Percentiles rank a stretch among this genome's conserved stretches.
Evolutionary conservation across 306 rosid genomes (phyloP).

Genomic region (Potentilla sterilis): DNA sequence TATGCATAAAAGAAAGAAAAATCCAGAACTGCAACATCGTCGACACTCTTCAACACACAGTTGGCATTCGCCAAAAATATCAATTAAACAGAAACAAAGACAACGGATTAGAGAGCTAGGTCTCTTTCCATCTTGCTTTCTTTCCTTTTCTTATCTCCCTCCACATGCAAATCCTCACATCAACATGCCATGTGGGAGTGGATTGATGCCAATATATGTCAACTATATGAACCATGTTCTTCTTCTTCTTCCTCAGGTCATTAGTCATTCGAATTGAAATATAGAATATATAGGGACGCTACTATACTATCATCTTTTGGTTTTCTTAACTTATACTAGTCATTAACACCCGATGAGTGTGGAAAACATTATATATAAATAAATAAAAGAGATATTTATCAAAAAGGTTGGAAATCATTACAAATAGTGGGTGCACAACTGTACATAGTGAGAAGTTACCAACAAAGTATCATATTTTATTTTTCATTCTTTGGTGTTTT

Average conservation of each 20-base stretch:
- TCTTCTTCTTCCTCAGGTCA: not conserved
- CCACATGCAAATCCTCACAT: conserved; percentile 7
- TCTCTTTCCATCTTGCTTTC: not conserved
- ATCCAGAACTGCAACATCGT: not conserved
- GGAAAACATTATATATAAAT: too few relatives aligned
- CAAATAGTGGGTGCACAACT: too few relatives aligned
- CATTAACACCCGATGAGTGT: too few relatives aligned
- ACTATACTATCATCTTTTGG: too few relatives aligned
- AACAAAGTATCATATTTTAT: too few relatives aligned
- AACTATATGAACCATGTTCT: not conserved
- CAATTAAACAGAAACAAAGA: not conserved
- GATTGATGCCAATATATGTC: not conserved
- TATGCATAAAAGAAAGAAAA: too few relatives aligned
- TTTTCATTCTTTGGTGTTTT: too few relatives aligned
- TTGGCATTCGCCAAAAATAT: not conserved
- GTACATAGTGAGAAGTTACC: too few relatives aligned
- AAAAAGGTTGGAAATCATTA: too few relatives aligned
- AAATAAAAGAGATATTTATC: too few relatives aligned
- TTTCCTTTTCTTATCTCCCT: not conserved
- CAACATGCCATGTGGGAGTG: not conserved
- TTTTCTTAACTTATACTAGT: too few relatives aligned
- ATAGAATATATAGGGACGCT: not conserved
- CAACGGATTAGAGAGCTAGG: not conserved
- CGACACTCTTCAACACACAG: not conserved
- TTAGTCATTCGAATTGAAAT: not conserved